Evolutionary conservation across 164 flowering plant genomes (phyloP), one percentile per base, ranked within the genome.

Genomic region (Pachysandra terminalis): DNA sequence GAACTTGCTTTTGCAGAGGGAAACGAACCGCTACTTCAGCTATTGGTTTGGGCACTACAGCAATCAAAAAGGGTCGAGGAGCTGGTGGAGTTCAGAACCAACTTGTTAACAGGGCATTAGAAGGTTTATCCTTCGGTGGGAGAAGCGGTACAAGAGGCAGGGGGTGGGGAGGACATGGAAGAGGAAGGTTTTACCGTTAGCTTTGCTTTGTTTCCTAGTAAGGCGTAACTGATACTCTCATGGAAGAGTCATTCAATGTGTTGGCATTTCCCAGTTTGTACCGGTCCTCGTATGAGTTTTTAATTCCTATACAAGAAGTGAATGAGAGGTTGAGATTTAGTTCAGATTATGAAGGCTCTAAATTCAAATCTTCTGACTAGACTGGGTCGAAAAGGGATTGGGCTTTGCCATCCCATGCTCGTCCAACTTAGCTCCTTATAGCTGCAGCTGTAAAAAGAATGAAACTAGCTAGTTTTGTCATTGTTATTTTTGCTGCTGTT

Each of bases 51-150:
- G 66, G 73, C n/a, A 80, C 75, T 56, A 41, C 64, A 53, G 76
- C 82, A 9, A 56, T 78, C 5, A 93, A 93, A 61, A 91, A 81
- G 70, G 89, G 96, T 22, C 89, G 96, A 49, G 98, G 94, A 59
- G 81, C 72, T 35, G 91, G 91, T 60, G 85, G 83, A 26, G 9
- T 64, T 49, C 96, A 80, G 68, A 91, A 80, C 63, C 95, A 94
- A 78, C 87, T 87, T 60, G 85, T 87, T 32, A 85, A 84, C 62
- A 76, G 92, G 70, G 93, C 91, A 56, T 77, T 91, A 49, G 88
- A 91, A 82, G 90, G 89, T 19, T 71, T 83, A 63, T 78, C 94
- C 10, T 79, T 74, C 25, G 89, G 94, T 19, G 92, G 91, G 5
- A 74, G 88, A 64, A 66, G 81, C 23, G 81, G 90, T 28, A 53